These are phyloP conservation scores for Boletales sp. DNA, from an alignment of 768 basidiomycete species.

Conservation along the genomic window DNA sequence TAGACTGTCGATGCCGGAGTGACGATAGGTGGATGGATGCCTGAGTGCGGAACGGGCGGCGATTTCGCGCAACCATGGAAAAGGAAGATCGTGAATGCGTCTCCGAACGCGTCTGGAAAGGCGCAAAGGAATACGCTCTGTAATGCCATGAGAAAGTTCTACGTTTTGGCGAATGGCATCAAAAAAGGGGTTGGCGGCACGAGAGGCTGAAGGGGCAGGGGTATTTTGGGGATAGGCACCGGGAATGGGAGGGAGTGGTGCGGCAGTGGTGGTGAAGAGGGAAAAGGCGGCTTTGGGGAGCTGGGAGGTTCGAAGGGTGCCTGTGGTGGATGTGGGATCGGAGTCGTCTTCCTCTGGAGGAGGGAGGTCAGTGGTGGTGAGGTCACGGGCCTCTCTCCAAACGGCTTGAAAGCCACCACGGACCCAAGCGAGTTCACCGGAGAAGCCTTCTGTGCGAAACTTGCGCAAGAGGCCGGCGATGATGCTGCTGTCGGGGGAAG, in stretches of 20 bases:
- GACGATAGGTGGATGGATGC: slow-evolving; percentile 8
- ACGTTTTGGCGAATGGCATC: slow-evolving; percentile 88
- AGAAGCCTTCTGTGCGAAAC: slow-evolving; percentile 58
- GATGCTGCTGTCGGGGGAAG: slow-evolving; percentile 62
- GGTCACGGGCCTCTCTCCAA: slow-evolving; percentile 47
- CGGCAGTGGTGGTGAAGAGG: slow-evolving; percentile 39
- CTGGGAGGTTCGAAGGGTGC: slow-evolving; percentile 49
- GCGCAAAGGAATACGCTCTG: slow-evolving; percentile 77
- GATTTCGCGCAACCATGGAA: slow-evolving; percentile 74
- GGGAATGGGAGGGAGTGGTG: slow-evolving; percentile 7
- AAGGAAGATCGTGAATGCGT: slow-evolving; percentile 73
- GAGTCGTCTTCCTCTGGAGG: slow-evolving; percentile 49
- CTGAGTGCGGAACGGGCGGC: slow-evolving; percentile 46
- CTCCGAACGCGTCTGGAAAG: slow-evolving; percentile 47
- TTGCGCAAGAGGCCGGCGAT: slow-evolving; percentile 73
- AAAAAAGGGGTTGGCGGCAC: slow-evolving; percentile 80
- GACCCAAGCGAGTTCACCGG: slow-evolving; percentile 71
- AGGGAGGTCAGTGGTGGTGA: slow-evolving; percentile 50
- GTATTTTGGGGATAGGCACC: slow-evolving; percentile 6
- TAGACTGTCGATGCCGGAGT: slow-evolving; percentile 14
- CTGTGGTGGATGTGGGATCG: slow-evolving; percentile 28
- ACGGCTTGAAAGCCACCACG: slow-evolving; percentile 80
- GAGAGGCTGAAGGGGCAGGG: slow-evolving; percentile 22
- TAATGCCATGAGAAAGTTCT: slow-evolving; percentile 71
- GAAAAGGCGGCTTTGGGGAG: slow-evolving; percentile 67